These are phyloP conservation scores for Serpula lacrymans DNA, from an alignment of 768 basidiomycete species.

Conservation along the genomic window DNA sequence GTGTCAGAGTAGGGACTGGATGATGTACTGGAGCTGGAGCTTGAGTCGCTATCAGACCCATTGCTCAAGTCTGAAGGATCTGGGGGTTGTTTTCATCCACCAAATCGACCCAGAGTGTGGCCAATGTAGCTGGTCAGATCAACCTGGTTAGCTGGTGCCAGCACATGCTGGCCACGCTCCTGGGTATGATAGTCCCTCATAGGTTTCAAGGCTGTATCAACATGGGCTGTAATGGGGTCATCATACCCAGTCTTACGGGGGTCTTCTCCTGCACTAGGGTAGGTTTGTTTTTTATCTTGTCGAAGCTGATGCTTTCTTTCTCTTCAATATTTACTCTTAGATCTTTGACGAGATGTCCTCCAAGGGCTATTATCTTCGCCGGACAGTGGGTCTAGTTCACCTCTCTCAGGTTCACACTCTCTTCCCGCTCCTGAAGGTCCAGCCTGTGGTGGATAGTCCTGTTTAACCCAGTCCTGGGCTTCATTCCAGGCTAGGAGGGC, in stretches of 20 bases:
- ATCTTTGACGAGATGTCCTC: no score
- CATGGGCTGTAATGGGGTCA: background rate
- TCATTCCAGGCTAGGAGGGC: background rate
- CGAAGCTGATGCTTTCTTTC: constrained; percentile 1
- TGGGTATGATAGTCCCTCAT: background rate
- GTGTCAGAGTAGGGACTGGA: no score
- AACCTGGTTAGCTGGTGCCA: constrained; percentile 4
- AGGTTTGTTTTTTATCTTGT: constrained; percentile 1
- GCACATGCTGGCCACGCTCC: background rate
- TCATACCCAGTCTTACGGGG: background rate
- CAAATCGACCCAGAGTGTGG: background rate
- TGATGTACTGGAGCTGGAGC: no score
- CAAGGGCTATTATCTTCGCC: no score
- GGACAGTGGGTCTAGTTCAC: no score
- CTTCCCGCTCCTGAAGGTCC: no score
- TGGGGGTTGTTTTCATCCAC: background rate
- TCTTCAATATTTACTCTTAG: background rate
- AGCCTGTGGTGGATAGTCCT: no score
- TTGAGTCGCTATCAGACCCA: constrained; percentile 3
- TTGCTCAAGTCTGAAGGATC: constrained; percentile 3
- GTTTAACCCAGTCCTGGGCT: no score
- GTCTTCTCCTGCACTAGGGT: background rate
- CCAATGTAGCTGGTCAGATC: background rate
- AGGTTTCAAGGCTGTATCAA: background rate
- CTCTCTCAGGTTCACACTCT: no score